Percentiles rank a stretch among this genome's conserved stretches.
Evolutionary conservation across 768 basidiomycete genomes (phyloP).

Genomic region (Atractiella rhizophila): DNA sequence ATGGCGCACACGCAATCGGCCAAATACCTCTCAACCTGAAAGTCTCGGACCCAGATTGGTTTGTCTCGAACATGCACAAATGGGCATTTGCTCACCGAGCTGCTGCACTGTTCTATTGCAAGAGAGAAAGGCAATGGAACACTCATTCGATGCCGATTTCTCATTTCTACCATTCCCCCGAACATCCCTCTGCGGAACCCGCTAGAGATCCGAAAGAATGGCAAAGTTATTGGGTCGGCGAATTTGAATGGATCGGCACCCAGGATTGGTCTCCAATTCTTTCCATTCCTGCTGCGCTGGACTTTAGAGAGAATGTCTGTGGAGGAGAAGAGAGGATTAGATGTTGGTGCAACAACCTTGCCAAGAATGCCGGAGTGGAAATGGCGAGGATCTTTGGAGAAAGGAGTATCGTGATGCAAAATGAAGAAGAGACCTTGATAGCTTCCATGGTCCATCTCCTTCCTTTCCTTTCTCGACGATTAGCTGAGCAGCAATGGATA

Average conservation of each 20-base stretch:
- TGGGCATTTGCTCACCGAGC: conserved; percentile 12
- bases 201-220: no score
- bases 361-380: neutral
- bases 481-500: no score
- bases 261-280: neutral
- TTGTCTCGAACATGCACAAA: conserved; percentile 16
- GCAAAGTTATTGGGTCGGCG: neutral
- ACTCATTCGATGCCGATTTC: conserved; percentile 8
- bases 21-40: conserved; percentile 21
- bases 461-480: no score
- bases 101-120: conserved; percentile 10
- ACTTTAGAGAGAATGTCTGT: neutral
- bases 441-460: neutral
- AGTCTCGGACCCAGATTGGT: conserved; percentile 19
- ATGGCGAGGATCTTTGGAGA: neutral
- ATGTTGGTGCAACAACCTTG: neutral
- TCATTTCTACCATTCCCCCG: conserved; percentile 3
- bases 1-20: conserved; percentile 24
- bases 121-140: neutral
- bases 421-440: neutral
- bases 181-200: neutral
- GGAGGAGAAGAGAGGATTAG: neutral
- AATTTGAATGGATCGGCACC: conserved; percentile 6
- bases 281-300: neutral
- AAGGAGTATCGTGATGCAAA: neutral